Conservation (phyloP, 148 eudicot genomes). For the Silene conica region DNA sequence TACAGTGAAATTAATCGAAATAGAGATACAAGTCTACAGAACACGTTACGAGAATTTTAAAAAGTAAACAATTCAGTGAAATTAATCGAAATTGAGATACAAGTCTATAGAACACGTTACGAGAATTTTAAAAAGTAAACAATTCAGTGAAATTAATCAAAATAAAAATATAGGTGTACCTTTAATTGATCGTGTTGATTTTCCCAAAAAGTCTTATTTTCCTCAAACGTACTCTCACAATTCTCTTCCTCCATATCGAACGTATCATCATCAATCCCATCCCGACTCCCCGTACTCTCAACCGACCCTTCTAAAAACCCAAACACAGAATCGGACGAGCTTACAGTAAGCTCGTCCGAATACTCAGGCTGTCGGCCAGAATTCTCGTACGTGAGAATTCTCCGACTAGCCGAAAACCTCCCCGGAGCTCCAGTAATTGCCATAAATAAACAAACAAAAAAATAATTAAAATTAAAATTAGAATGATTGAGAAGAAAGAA, state of each 20-base stretch:
- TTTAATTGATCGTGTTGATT: constrained; percentile 35
- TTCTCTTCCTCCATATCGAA: constrained; percentile 27
- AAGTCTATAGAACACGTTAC: too few species aligned
- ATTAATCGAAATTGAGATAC: too few species aligned
- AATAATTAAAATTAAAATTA: too few species aligned
- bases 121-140: not conserved
- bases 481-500: too few species aligned
- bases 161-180: constrained; percentile 20
- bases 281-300: constrained; percentile 29
- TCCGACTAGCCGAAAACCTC: constrained; percentile 29
- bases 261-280: constrained; percentile 15
- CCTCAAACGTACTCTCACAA: constrained; percentile 19
- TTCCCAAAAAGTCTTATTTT: constrained; percentile 51
- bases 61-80: too few species aligned
- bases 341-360: constrained; percentile 35
- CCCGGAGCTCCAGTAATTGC: constrained; percentile 31
- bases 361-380: constrained; percentile 15
- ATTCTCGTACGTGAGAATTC: constrained; percentile 27
- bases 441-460: constrained; percentile 9
- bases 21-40: too few species aligned
- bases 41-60: too few species aligned
- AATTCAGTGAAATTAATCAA: not conserved
- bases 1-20: too few species aligned
- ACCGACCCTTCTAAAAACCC: constrained; percentile 43
- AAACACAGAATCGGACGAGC: constrained; percentile 50